phyloP scores from a whole-genome alignment of 257 asterid genomes.

The Echium plantagineum region DNA sequence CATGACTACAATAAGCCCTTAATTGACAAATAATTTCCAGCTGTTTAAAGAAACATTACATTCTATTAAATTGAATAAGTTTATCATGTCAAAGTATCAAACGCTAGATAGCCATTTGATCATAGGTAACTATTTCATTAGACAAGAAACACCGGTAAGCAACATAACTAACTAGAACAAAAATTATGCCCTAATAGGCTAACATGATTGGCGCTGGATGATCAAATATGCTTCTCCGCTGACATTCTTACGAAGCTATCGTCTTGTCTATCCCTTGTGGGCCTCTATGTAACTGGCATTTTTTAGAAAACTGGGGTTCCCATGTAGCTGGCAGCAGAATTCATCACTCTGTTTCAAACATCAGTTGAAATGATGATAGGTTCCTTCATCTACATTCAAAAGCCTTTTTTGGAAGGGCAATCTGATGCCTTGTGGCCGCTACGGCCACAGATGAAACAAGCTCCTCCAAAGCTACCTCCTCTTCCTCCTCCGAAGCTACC shows the following conservation, averaged over 20 bases:
- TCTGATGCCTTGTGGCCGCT: conserved; percentile 87
- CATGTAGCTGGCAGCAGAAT: conserved; percentile 5
- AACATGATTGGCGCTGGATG: background rate
- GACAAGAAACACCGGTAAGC: background rate
- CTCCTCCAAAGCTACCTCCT: conserved; percentile 52
- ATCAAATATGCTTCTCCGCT: background rate
- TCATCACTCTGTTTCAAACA: conserved; percentile 2
- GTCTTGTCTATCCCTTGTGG: background rate
- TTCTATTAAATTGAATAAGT: too few species aligned
- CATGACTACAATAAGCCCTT: background rate
- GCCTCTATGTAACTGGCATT: conserved; percentile 5
- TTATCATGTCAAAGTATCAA: background rate
- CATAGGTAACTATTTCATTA: background rate
- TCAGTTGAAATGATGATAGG: conserved; percentile 10
- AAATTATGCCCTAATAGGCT: background rate
- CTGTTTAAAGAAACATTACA: too few species aligned
- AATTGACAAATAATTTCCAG: background rate
- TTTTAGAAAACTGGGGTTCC: background rate
- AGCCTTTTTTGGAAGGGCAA: conserved; percentile 62
- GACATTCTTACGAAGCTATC: background rate
- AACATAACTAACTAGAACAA: background rate
- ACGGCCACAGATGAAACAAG: conserved; percentile 81
- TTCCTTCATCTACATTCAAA: conserved; percentile 15
- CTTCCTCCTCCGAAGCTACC: conserved; percentile 38
- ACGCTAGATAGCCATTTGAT: background rate